These are phyloP conservation scores for Sporobolomyces phaffii DNA, from an alignment of 768 basidiomycete species.

Conservation along the genomic window DNA sequence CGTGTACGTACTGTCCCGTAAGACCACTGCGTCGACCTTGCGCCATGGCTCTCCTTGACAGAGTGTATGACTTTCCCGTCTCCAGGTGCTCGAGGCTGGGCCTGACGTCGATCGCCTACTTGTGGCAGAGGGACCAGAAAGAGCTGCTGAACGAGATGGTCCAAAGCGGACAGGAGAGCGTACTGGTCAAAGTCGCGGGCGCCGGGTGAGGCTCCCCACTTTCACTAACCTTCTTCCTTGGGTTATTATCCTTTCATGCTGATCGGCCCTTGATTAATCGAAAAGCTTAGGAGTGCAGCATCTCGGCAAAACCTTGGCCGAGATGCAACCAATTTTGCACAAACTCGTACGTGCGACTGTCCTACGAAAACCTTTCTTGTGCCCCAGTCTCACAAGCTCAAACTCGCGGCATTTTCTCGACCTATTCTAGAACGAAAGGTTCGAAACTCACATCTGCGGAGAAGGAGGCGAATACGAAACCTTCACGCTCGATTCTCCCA, in stretches of 20 bases:
- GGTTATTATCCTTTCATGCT: too few species aligned
- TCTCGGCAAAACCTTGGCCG: conserved; percentile 65
- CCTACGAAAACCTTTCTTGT: background rate
- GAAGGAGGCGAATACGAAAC: conserved; percentile 99
- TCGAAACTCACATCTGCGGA: conserved; percentile 88
- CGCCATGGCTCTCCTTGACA: background rate
- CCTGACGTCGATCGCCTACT: conserved; percentile 72
- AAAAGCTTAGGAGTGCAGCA: conserved; percentile 55
- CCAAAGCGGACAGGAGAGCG: conserved; percentile 64
- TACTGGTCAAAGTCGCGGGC: conserved; percentile 93
- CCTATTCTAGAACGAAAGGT: conserved; percentile 69
- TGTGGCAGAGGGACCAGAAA: conserved; percentile 91
- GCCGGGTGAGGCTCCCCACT: conserved; percentile 55
- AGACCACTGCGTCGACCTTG: background rate
- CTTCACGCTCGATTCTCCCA: conserved; percentile 77
- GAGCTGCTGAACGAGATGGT: conserved; percentile 84
- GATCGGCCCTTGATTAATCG: too few species aligned
- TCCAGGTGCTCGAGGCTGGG: conserved; percentile 72
- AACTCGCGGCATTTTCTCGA: too few species aligned
- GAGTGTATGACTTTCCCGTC: too few species aligned
- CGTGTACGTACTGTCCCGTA: too few species aligned
- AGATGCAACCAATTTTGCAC: conserved; percentile 66
- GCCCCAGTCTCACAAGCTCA: too few species aligned
- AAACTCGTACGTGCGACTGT: conserved; percentile 59
- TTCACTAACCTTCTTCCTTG: too few species aligned